Conservation (phyloP, 164 flowering plant species). For the Kalanchoe fedtschenkoi region DNA sequence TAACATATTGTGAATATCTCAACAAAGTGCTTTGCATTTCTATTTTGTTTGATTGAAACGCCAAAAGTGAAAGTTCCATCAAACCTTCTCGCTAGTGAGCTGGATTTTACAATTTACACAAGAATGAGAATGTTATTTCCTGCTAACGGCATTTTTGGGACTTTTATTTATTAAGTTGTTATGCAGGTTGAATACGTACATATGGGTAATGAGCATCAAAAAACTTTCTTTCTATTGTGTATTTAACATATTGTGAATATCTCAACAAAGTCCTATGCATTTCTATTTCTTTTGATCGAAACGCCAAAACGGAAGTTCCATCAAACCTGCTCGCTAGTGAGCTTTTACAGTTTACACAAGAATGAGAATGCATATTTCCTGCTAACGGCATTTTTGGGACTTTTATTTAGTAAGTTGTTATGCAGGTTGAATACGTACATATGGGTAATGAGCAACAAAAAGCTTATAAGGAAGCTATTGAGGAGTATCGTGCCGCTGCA, state of each 20-base stretch:
- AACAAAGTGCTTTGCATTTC: no score
- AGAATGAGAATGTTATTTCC: not conserved
- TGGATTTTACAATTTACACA: not conserved
- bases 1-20: no score
- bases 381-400: no score
- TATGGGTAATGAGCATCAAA: conserved; percentile 63
- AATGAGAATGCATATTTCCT: not conserved
- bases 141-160: not conserved
- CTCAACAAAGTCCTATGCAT: no score
- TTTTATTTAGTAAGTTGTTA: not conserved
- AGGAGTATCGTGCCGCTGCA: conserved; percentile 72
- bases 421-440: conserved; percentile 68
- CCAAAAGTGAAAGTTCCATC: no score
- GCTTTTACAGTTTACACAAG: not conserved
- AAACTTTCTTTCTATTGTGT: no score
- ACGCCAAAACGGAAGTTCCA: no score
- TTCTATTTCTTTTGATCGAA: no score
- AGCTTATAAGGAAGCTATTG: conserved; percentile 87
- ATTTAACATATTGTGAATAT: no score
- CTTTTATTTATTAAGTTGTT: not conserved
- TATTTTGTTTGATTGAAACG: no score
- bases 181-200: conserved; percentile 67
- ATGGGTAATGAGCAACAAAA: conserved; percentile 65
- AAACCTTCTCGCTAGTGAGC: not conserved
- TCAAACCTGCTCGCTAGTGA: not conserved